Percentiles rank a stretch among this genome's conserved stretches.
Conservation (phyloP, 2,329 filamentous ascomycete species). For the Fusarium oxysporum region DNA sequence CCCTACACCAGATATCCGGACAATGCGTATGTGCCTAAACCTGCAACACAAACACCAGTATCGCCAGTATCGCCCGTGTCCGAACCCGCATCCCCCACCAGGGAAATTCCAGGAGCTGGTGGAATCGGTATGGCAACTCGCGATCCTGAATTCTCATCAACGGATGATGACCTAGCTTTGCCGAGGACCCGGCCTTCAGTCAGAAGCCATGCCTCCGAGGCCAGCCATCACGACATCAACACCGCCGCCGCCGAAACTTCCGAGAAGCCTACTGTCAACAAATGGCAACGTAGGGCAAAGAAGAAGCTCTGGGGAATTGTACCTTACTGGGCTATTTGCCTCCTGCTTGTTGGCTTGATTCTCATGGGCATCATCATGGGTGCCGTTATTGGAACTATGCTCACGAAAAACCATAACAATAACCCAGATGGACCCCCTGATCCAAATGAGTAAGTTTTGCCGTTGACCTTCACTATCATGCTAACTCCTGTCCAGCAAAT, state of each 20-base stretch:
- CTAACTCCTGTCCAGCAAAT: constrained; percentile 27
- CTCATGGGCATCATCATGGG: constrained; percentile 68
- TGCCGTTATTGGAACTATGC: constrained; percentile 64
- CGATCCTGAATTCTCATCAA: constrained; percentile 72
- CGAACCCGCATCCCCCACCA: constrained; percentile 19
- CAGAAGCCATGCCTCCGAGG: constrained; percentile 61
- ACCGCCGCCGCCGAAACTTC: constrained; percentile 57
- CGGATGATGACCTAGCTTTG: constrained; percentile 63
- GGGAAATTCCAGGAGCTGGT: constrained; percentile 66
- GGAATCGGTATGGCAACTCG: constrained; percentile 70
- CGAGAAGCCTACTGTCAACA: constrained; percentile 61
- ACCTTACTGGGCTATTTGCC: constrained; percentile 70
- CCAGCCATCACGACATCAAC: constrained; percentile 67
- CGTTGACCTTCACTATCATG: neutral
- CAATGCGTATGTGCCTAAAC: constrained; percentile 63
- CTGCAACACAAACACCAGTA: constrained; percentile 14
- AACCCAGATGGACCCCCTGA: neutral
- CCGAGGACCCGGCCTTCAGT: constrained; percentile 64
- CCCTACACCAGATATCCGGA: constrained; percentile 93
- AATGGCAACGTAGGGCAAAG: constrained; percentile 66
- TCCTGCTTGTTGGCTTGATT: constrained; percentile 61
- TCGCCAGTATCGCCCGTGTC: constrained; percentile 21
- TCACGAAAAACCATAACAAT: constrained; percentile 41
- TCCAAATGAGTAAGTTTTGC: constrained; percentile 28
- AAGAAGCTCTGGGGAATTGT: constrained; percentile 69